phyloP scores from a whole-genome alignment of 2,329 filamentous ascomycete species.

The Akanthomyces muscarius region DNA sequence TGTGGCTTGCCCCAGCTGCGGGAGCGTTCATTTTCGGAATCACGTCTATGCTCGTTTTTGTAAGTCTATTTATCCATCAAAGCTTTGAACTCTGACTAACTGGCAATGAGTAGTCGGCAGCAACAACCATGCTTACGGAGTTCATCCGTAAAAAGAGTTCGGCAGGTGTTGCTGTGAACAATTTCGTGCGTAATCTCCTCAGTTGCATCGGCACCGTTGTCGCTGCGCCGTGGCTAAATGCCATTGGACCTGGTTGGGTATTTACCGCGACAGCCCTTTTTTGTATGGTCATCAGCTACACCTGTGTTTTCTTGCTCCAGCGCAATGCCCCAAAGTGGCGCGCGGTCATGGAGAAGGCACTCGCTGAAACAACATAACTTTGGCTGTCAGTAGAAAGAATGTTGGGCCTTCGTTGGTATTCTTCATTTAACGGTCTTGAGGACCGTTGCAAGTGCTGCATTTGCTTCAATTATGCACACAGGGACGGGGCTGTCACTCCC shows the following conservation, averaged over 20 bases:
- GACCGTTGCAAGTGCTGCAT: too few relatives aligned
- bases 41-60: constrained; percentile 73
- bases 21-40: constrained; percentile 72
- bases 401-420: too few relatives aligned
- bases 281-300: constrained; percentile 6
- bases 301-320: constrained; percentile 12
- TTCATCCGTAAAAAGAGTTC: constrained; percentile 71
- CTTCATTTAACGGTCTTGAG: too few relatives aligned
- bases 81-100: not conserved
- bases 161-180: constrained; percentile 74
- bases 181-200: constrained; percentile 76
- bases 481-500: too few relatives aligned
- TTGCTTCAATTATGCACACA: too few relatives aligned
- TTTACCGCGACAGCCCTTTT: constrained; percentile 50
- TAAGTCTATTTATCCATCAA: constrained; percentile 24
- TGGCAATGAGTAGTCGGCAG: constrained; percentile 41
- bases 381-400: too few relatives aligned
- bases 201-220: constrained; percentile 67
- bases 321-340: constrained; percentile 14
- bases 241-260: constrained; percentile 71
- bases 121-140: constrained; percentile 81
- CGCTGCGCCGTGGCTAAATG: constrained; percentile 64
- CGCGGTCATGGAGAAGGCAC: constrained; percentile 11
- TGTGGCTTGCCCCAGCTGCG: constrained; percentile 60
- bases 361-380: not conserved